A percentile compares a stretch with the other conserved stretches of the same genome.
Evolutionary conservation across 2,329 filamentous ascomycete species (phyloP).

Genomic region (Diaporthe ilicicola): DNA sequence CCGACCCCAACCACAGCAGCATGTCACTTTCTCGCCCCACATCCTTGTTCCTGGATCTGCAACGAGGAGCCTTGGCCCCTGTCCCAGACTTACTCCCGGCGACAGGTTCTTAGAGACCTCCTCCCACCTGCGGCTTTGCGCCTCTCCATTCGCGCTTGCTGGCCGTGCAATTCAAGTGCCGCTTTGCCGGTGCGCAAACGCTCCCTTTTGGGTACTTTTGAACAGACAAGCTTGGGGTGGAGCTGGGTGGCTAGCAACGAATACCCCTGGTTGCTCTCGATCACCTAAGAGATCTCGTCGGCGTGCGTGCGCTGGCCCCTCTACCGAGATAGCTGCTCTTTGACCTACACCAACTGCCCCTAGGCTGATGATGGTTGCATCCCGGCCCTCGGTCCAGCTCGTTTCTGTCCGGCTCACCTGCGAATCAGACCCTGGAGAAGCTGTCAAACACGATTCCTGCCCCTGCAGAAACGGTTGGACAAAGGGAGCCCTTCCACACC

Average conservation of each 20-base stretch:
- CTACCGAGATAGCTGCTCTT: slow-evolving; percentile 21
- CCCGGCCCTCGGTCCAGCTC: slow-evolving; percentile 12
- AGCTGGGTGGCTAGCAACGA: neutral
- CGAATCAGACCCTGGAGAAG: slow-evolving; percentile 19
- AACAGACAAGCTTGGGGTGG: neutral
- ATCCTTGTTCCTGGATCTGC: slow-evolving; percentile 27
- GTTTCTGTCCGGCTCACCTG: slow-evolving; percentile 5
- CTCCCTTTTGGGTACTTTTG: neutral
- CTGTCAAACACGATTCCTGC: slow-evolving; percentile 28
- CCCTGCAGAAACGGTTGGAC: slow-evolving; percentile 26
- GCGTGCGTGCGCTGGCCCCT: slow-evolving; percentile 21
- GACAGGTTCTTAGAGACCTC: slow-evolving; percentile 2
- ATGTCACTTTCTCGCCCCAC: slow-evolving; percentile 17
- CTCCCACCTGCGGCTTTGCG: slow-evolving; percentile 9
- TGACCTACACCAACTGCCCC: slow-evolving; percentile 17
- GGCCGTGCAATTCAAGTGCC: slow-evolving; percentile 10
- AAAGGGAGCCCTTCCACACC: slow-evolving; percentile 15
- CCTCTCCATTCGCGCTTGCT: neutral
- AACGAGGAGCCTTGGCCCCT: slow-evolving; percentile 19
- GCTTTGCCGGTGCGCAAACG: slow-evolving; percentile 9
- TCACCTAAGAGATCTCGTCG: slow-evolving; percentile 15
- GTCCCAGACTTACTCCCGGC: slow-evolving; percentile 4
- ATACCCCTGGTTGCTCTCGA: slow-evolving; percentile 2
- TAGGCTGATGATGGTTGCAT: slow-evolving; percentile 16
- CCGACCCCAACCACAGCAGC: slow-evolving; percentile 11